Evolutionary conservation across 2,329 filamentous ascomycete genomes (phyloP).

Genomic region (Microdochium nivale): DNA sequence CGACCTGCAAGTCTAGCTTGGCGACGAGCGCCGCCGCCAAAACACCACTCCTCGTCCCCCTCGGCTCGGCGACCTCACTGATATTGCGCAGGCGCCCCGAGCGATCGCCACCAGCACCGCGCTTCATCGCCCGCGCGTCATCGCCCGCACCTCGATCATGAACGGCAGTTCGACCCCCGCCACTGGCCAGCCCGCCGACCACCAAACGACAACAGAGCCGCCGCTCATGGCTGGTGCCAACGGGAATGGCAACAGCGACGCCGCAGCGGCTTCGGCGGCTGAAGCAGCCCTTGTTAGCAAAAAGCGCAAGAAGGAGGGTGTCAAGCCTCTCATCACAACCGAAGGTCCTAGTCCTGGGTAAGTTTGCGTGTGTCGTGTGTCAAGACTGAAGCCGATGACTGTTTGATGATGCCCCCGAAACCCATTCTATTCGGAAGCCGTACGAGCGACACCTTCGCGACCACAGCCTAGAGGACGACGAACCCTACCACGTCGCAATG

Average conservation of each 20-base stretch:
- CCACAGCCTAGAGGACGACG: no score
- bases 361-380: constrained; percentile 21
- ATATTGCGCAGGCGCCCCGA: no score
- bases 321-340: constrained; percentile 70
- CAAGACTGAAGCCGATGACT: not conserved
- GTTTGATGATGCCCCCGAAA: not conserved
- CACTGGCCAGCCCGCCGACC: not conserved
- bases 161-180: not conserved
- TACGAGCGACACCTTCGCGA: no score
- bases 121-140: not conserved
- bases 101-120: not conserved
- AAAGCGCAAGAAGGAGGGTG: constrained; percentile 66
- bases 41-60: not conserved
- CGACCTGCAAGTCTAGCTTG: not conserved
- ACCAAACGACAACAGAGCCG: not conserved
- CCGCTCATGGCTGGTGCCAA: constrained; percentile 21
- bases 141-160: not conserved
- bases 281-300: constrained; percentile 45
- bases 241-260: constrained; percentile 17
- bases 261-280: constrained; percentile 6
- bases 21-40: not conserved
- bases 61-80: not conserved
- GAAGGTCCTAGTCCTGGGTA: constrained; percentile 38
- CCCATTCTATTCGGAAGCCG: no score
- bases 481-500: no score